Base-by-base conservation (phyloP, 495 filamentous ascomycete genomes). In the Penicillium malachiteum region DNA sequence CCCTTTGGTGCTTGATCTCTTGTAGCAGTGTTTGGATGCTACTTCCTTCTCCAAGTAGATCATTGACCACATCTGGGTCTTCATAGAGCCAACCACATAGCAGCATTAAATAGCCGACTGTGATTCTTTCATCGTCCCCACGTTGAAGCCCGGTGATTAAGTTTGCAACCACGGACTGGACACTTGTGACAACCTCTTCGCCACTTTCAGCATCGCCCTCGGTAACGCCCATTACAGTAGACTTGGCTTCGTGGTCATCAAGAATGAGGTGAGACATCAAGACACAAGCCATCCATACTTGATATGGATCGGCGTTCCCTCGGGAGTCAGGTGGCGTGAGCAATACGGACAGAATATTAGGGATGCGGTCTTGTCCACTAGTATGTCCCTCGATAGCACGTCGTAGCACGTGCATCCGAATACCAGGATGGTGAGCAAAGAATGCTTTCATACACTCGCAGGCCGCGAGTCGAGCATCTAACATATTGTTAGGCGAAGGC, bases 51-150 rank as follows among this genome's bases (percentile, higher is more conserved):
- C 84, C 86, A 3, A 99, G 80, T 57, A 99, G 91, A 68, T 97
- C 92, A 67, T 97, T 91, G 5, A 97, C 91, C 2, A 85, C 94
- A 62, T 90, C 87, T 3, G 89, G 85, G 60, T 97, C 92, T 58
- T 97, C 94, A 65, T 90, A 98, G 13, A 98, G 77, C 90, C 91
- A 96, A 34, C 89, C 87, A 54, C 88, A 88, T n/a, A 98, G 78
- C 12, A 97, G 71, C 89, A 96, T 96, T 39, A 96, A 71, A 64
- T 97, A 96, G 14, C 88, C 95, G 46, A 96, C 81, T 8, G 86
- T 81, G 52, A 96, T 82, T 48, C 93, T 80, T 52, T 91, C 85
- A 65, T 97, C 95, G 31, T 90, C 87, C 9, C 80, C 80, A 50
- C 85, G 83, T 65, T 89, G 87, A 54, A 92, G 73, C 14, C 81